Base-by-base conservation (phyloP, 352 stramenopile species). In the Globisporangium irregulare region DNA sequence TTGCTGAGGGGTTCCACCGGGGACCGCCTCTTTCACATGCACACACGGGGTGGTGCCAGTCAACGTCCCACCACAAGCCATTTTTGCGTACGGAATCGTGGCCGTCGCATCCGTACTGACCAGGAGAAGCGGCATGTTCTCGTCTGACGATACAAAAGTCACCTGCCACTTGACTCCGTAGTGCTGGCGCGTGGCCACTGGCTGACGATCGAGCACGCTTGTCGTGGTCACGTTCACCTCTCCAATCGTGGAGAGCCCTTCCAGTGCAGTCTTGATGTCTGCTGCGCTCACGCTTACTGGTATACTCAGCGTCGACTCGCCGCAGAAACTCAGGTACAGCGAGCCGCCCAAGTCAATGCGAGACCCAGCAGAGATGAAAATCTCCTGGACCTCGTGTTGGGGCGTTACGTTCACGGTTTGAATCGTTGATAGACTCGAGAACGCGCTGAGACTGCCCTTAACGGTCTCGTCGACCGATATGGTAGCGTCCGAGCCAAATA, bases 131-230 rank as follows among this genome's bases (percentile, higher is more conserved):
- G 84, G 73, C 54, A 90, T 59, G 29, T 89, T 70, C 25, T 70
- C 68, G 14, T 9, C 43, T 1, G 68, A 64, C 29, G 64, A 75
- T 0, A 51, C 36, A 60, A 95, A 94, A 7, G 86, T 90, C 6
- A 95, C 77, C 4, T 69, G 67, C 87, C 87, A 95, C 51, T 84
- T 81, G 8, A 85, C 66, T 0, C 87, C 87, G 59, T 92, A 90
- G 3, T 80, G 74, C 32, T 84, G 74, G 5, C 68, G 76, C 10
- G 81, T 69, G 29, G 20, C 34, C 9, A 86, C 69, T 1, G 66
- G 61, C 15, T 60, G 57, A 0, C 70, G 77, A n/a, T 73, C 58
- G 20, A 68, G 62, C 1, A 86, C 32, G 0, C 71, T 59, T 24
- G 73, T 66, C 4, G 75, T 76, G 7, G 67, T 77, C 15, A 97